Base-by-base conservation (phyloP, 2,329 filamentous ascomycete genomes). In the Colletotrichum theobromicola region DNA sequence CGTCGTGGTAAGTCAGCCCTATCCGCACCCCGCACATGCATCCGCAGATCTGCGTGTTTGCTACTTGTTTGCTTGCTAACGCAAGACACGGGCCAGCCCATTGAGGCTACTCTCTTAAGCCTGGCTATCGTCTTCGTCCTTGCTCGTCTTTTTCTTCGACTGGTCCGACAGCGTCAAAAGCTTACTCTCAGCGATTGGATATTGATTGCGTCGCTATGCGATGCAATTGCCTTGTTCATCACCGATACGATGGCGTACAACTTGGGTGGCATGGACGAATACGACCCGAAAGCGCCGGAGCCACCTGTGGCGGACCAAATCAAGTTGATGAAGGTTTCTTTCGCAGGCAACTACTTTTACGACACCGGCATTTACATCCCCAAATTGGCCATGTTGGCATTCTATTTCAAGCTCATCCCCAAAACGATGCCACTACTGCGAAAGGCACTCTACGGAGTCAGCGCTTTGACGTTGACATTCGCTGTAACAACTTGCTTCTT, bases 321-420 rank as follows among this genome's bases (percentile, higher is more conserved):
- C n/a, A 46, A 62, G 2, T 60, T 80, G 37, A 78, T 76, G 75
- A 81, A 81, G 72, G 73, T 81, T 3, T 35, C 79, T 0, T 82
- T 81, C 71, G 79, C 80, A 5, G 80, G 80, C 7, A 81, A 81
- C 71, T 81, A 81, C 61, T 81, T 81, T 13, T 81, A 81, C 75
- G 80, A 81, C 28, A 81, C 80, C 4, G 80, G 80, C 6, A 71
- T 81, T 10, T 81, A 81, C 53, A 70, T 81, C 4, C 80, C 80
- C 3, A 81, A 82, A 50, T 13, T 81, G 42, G 80, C 80, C 1
- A 24, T 81, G 32, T 37, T 81, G 18, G 79, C 80, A 1, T 76
- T 81, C n/a, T 81, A 81, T 67, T 81, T 76, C 69, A 77, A 77
- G 53, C 72, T 81, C 3, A 77, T 81, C 6, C 80, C 80, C 1